Evolutionary conservation across 805 yeast species (phyloP).

Genomic region (Sugiyamaella marilandica): DNA sequence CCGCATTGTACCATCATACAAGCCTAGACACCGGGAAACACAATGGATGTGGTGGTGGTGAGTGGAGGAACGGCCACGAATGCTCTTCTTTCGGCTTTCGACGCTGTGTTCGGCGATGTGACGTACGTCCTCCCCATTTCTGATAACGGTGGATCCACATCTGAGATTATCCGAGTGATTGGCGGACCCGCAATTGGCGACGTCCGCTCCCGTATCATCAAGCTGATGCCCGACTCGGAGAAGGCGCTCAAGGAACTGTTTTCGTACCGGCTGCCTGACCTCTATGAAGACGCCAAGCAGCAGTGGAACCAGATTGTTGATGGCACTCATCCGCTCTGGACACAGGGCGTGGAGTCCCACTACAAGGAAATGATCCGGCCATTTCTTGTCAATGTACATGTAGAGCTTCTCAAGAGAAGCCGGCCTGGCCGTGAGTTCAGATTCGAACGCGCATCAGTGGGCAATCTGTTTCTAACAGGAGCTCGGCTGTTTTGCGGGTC

Average conservation of each 20-base stretch:
- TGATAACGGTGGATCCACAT: slow-evolving; percentile 94
- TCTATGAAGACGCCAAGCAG: slow-evolving; percentile 46
- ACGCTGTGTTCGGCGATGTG: slow-evolving; percentile 39
- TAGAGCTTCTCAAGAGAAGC: slow-evolving; percentile 65
- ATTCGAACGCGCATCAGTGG: slow-evolving; percentile 75
- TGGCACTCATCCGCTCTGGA: slow-evolving; percentile 72
- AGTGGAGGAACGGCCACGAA: slow-evolving; percentile 64
- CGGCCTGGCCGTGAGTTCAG: slow-evolving; percentile 58
- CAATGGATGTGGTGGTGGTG: slow-evolving; percentile 25
- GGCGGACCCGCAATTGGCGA: slow-evolving; percentile 98
- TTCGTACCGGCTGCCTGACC: slow-evolving; percentile 48
- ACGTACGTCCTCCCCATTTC: slow-evolving; percentile 76
- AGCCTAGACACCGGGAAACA: not conserved
- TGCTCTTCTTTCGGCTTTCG: slow-evolving; percentile 58
- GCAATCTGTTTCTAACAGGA: slow-evolving; percentile 80
- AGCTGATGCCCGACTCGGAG: slow-evolving; percentile 55
- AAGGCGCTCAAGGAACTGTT: slow-evolving; percentile 37
- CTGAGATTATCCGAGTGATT: slow-evolving; percentile 76
- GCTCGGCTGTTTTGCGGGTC: slow-evolving; percentile 78
- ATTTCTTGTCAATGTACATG: slow-evolving; percentile 72
- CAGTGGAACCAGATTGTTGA: slow-evolving; percentile 81
- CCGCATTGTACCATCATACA: not conserved
- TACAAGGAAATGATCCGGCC: slow-evolving; percentile 67
- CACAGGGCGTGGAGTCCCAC: slow-evolving; percentile 46
- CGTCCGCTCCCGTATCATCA: slow-evolving; percentile 71